Percentiles rank a stretch among this genome's conserved stretches.
phyloP scores from a whole-genome alignment of 129 eudicot genomes.

The Scalesia atractyloides region DNA sequence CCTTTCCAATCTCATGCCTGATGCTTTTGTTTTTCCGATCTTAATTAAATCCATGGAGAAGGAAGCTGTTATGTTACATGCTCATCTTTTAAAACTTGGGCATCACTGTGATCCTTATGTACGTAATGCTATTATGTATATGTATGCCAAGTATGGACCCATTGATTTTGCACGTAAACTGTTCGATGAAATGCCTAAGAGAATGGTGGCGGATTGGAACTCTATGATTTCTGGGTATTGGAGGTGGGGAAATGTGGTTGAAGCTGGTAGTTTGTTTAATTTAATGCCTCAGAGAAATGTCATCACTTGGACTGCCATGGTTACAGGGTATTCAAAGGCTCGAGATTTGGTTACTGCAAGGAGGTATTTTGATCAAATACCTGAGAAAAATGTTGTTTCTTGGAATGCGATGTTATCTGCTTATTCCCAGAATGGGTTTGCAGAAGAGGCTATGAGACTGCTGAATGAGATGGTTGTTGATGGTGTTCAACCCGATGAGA shows the following conservation, averaged over 20 bases:
- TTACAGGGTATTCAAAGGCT: conserved; percentile 60
- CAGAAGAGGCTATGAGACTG: conserved; percentile 50
- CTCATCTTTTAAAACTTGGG: conserved; percentile 58
- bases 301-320: conserved; percentile 85
- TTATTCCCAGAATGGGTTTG: conserved; percentile 67
- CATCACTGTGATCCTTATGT: conserved; percentile 48
- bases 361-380: conserved; percentile 64
- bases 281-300: conserved; percentile 68
- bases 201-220: conserved; percentile 71
- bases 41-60: conserved; percentile 59
- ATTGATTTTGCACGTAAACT: conserved; percentile 50
- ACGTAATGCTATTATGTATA: conserved; percentile 58
- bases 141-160: conserved; percentile 63
- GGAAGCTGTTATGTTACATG: conserved; percentile 52
- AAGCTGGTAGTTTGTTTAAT: conserved; percentile 62
- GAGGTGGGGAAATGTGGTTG: conserved; percentile 60
- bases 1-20: conserved; percentile 39
- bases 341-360: conserved; percentile 63
- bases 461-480: conserved; percentile 52
- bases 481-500: conserved; percentile 60
- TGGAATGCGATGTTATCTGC: conserved; percentile 96
- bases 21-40: conserved; percentile 63
- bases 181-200: conserved; percentile 85
- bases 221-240: conserved; percentile 83
- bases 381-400: conserved; percentile 64